A percentile compares a stretch with the other conserved stretches of the same genome.
Conservation (phyloP, 805 yeast species). For the Schizosaccharomyces osmophilus region DNA sequence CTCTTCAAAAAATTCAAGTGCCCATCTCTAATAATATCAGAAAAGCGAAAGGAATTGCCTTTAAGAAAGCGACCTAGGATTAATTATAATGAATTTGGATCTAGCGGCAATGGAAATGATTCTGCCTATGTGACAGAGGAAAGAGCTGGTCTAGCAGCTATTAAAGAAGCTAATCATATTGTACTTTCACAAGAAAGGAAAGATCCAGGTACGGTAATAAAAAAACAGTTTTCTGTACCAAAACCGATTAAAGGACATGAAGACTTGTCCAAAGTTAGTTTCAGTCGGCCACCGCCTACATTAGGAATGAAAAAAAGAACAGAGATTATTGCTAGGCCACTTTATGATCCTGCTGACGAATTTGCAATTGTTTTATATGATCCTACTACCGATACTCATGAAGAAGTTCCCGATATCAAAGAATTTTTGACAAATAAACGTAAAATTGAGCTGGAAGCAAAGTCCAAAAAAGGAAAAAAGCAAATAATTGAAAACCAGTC, state of each 20-base stretch:
- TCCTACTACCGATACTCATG: constrained; percentile 55
- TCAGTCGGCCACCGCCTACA: constrained; percentile 36
- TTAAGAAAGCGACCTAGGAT: constrained; percentile 9
- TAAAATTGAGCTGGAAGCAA: background rate
- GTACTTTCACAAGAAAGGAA: constrained; percentile 6
- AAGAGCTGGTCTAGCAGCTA: constrained; percentile 2
- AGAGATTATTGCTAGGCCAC: constrained; percentile 55
- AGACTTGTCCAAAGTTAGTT: background rate
- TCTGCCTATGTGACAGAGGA: constrained; percentile 3
- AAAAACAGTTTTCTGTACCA: constrained; percentile 7
- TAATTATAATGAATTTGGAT: constrained; percentile 6
- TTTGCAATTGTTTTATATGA: constrained; percentile 85
- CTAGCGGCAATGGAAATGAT: constrained; percentile 2
- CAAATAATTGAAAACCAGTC: background rate
- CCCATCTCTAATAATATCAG: background rate
- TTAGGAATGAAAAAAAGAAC: constrained; percentile 55
- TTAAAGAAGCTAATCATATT: constrained; percentile 2
- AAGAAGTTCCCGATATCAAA: constrained; percentile 5
- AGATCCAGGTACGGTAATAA: constrained; percentile 5
- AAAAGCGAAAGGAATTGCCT: background rate
- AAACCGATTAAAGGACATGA: constrained; percentile 5
- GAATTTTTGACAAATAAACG: constrained; percentile 1
- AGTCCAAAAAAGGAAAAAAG: background rate
- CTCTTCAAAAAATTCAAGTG: background rate
- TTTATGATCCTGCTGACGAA: constrained; percentile 87